Percentiles rank a stretch among this genome's conserved stretches.
Conservation (phyloP, 1,284 basidiomycete species). For the Apiotrichum gracile region DNA sequence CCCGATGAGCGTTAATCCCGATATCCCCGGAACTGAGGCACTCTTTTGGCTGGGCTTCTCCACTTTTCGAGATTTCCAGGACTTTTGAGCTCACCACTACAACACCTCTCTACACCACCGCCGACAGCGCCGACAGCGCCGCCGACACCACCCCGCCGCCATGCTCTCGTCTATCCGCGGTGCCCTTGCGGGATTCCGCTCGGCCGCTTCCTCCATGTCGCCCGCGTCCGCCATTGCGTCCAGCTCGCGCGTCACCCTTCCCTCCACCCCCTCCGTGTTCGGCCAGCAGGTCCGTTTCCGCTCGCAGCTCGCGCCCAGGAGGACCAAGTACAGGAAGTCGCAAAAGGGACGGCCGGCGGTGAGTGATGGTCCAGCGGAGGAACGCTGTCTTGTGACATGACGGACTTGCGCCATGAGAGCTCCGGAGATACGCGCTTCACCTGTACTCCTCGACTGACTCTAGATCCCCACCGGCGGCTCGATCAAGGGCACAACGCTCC, state of each 20-base stretch:
- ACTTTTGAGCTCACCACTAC: too few species aligned
- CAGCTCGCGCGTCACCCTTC: slow-evolving; percentile 3
- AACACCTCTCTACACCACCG: neutral
- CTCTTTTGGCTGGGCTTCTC: neutral
- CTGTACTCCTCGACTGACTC: slow-evolving; percentile 1
- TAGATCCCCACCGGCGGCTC: slow-evolving; percentile 64
- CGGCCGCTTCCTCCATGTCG: slow-evolving; percentile 1
- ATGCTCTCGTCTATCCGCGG: slow-evolving; percentile 1
- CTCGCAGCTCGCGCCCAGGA: slow-evolving; percentile 69
- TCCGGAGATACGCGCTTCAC: too few species aligned
- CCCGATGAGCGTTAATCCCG: slow-evolving; percentile 7
- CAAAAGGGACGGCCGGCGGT: slow-evolving; percentile 83
- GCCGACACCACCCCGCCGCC: neutral
- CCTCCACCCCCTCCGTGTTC: neutral
- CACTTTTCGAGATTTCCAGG: neutral
- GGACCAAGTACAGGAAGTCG: slow-evolving; percentile 73
- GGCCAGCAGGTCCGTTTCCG: slow-evolving; percentile 46
- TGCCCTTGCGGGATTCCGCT: slow-evolving; percentile 11
- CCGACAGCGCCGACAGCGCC: neutral
- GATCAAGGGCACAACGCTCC: slow-evolving; percentile 85
- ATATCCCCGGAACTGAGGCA: slow-evolving; percentile 7
- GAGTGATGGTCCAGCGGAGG: slow-evolving; percentile 46
- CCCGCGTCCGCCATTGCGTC: slow-evolving; percentile 4
- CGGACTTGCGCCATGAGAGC: too few species aligned
- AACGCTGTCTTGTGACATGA: too few species aligned